phyloP scores from a whole-genome alignment of 1,284 basidiomycete species.

The Bondarzewia mesenterica region DNA sequence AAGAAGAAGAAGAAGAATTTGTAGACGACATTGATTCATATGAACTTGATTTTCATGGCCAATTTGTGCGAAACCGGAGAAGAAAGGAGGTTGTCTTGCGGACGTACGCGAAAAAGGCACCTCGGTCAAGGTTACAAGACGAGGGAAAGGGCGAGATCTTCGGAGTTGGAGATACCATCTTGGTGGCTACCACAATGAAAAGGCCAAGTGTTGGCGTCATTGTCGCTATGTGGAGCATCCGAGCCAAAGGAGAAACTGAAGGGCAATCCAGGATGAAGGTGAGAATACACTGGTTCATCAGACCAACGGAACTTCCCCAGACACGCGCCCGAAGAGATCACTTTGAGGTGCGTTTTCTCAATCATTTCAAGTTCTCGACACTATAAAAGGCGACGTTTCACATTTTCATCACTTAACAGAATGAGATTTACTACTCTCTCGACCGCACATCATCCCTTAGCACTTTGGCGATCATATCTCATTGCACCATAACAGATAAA shows the following conservation, averaged over 20 bases:
- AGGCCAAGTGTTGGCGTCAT: constrained; percentile 59
- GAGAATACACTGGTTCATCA: constrained; percentile 64
- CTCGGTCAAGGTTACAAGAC: constrained; percentile 2
- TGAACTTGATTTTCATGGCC: not conserved
- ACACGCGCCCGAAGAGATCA: constrained; percentile 50
- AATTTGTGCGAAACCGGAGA: constrained; percentile 4
- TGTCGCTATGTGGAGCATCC: constrained; percentile 55
- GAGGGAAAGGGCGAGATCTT: constrained; percentile 25
- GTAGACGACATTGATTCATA: not conserved
- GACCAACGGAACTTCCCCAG: constrained; percentile 49
- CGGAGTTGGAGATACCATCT: constrained; percentile 54
- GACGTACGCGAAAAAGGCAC: not conserved
- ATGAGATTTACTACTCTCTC: constrained; percentile 64
- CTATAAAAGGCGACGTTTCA: not conserved
- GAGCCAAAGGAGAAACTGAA: constrained; percentile 13
- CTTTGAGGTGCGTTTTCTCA: constrained; percentile 35
- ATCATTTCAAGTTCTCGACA: constrained; percentile 2
- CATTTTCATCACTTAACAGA: constrained; percentile 29
- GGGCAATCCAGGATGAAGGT: constrained; percentile 33
- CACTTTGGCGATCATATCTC: constrained; percentile 41
- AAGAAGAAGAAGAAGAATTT: not conserved
- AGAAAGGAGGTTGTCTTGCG: not conserved
- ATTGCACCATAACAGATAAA: constrained; percentile 39
- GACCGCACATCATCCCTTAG: constrained; percentile 36
- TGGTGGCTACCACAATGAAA: constrained; percentile 45